Evolutionary conservation across 1,139 yeast genomes (phyloP).

Genomic region (Magnusiomyces paraingens): DNA sequence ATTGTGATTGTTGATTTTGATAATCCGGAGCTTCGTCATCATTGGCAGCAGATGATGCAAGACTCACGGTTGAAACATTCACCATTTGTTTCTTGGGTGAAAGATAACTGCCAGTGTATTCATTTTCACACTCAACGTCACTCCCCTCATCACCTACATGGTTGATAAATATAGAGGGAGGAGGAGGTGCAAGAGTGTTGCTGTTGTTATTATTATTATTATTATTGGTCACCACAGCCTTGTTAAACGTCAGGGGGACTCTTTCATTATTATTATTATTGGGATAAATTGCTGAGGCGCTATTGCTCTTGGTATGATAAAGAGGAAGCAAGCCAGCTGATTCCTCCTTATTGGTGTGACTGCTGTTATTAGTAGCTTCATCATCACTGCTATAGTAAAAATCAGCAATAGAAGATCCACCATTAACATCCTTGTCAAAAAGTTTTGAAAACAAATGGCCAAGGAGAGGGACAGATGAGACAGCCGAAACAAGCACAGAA

Average conservation of each 20-base stretch:
- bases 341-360: background rate
- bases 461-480: background rate
- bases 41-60: background rate
- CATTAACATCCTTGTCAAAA: background rate
- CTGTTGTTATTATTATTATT: background rate
- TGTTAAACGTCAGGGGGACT: background rate
- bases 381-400: background rate
- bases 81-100: constrained; percentile 1
- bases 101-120: background rate
- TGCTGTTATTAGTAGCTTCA: background rate
- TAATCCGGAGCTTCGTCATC: background rate
- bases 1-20: too few relatives aligned
- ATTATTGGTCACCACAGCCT: background rate
- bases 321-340: background rate
- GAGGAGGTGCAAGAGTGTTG: too few relatives aligned
- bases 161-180: too few relatives aligned
- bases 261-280: background rate
- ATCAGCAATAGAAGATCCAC: background rate
- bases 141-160: background rate
- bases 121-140: background rate
- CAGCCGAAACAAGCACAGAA: background rate
- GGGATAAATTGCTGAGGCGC: background rate
- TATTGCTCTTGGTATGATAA: background rate
- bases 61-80: constrained; percentile 1
- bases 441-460: background rate